Base-by-base conservation (phyloP, 768 basidiomycete species). In the Xanthoconium stramineum region DNA sequence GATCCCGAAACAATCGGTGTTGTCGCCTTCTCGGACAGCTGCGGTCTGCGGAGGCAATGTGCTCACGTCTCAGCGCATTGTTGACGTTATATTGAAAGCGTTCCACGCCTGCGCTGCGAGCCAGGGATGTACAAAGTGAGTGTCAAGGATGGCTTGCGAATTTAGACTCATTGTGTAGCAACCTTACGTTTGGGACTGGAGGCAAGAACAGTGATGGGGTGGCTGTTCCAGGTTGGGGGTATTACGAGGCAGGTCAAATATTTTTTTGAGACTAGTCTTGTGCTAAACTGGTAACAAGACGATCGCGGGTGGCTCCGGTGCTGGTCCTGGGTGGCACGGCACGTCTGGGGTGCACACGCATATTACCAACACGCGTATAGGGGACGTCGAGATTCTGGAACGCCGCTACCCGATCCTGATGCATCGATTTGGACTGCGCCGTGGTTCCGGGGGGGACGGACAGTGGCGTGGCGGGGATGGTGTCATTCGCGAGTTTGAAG, bases 31-130 rank as follows among this genome's bases (percentile, higher is more conserved):
- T 13, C 82, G 83, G 43, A 94, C 90, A 0, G 91, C 90, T 11
- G 95, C 94, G 0, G 93, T 96, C 6, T 95, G 93, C 60, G 94
- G 90, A 32, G 94, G 94, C 12, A 98, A 97, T 66, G 93, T 95
- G 2, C 75, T 92, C 44, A 94, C 93, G 5, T 90, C 87, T 6
- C 94, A 96, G 66, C 80, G 95, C n/a, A 91, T 96, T 44, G 91
- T 95, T 3, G 95, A 98, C 66, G 93, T 95, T 3, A 89, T 98
- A 35, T 75, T 98, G 36, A 92, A 89, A 69, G 94, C 94, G 0
- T 97, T 98, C 76, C 82, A 89, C 63, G 94, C 92, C 4, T 88
- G 86, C 46, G 93, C 94, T 17, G 95, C 94, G 0, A 92, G 90
- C 64, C 94, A 97, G 68, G 95, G 95, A 2, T 92, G 91, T 65